Evolutionary conservation across 2,329 filamentous ascomycete genomes (phyloP).

Genomic region (Colletotrichum sp.): DNA sequence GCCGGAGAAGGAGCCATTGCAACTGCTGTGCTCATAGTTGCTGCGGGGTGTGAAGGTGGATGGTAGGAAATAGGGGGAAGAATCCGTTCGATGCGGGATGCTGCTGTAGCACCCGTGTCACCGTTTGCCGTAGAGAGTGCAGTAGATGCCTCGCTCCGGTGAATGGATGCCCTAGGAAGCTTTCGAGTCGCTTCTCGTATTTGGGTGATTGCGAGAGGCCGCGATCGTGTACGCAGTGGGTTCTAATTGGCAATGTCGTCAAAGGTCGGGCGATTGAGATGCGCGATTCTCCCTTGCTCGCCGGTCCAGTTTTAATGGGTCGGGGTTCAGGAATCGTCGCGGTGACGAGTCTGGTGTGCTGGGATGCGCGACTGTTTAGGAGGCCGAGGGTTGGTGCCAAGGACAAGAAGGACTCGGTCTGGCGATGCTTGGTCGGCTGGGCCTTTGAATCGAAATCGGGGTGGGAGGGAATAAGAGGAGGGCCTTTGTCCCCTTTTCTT

Average conservation of each 20-base stretch:
- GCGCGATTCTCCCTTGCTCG: slow-evolving; percentile 18
- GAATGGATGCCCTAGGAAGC: background rate
- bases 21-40: slow-evolving; percentile 70
- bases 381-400: background rate
- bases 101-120: slow-evolving; percentile 1
- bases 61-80: background rate
- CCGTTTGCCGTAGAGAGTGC: background rate
- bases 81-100: background rate
- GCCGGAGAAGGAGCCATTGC: slow-evolving; percentile 73
- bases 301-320: slow-evolving; percentile 15
- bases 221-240: background rate
- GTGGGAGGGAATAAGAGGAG: background rate
- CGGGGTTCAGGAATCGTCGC: slow-evolving; percentile 6
- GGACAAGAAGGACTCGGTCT: background rate
- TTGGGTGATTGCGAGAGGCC: background rate
- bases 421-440: background rate
- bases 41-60: background rate
- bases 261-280: slow-evolving; percentile 8
- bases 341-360: background rate
- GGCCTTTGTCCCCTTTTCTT: slow-evolving; percentile 10
- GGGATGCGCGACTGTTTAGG: background rate
- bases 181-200: background rate
- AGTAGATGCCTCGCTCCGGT: background rate
- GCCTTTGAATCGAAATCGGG: background rate
- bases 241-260: slow-evolving; percentile 10